Percentiles rank a stretch among this genome's conserved stretches.
These are phyloP conservation scores for Chaetothyriales sp. DNA, from an alignment of 2,329 filamentous ascomycete genomes.

Conservation along the genomic window DNA sequence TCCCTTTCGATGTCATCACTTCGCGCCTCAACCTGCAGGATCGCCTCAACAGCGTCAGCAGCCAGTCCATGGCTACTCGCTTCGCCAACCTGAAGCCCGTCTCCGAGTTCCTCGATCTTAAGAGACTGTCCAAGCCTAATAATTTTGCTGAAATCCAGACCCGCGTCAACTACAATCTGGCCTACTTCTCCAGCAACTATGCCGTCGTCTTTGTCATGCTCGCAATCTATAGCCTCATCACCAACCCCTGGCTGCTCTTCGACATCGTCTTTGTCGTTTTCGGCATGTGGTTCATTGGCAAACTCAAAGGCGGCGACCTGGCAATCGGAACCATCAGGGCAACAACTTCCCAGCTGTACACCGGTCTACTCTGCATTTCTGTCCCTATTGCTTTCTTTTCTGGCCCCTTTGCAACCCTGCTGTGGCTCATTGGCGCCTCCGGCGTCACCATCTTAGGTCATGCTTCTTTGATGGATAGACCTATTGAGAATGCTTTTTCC, in stretches of 20 bases:
- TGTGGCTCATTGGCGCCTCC: slow-evolving; percentile 93
- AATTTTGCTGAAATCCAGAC: slow-evolving; percentile 86
- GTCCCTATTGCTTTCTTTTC: slow-evolving; percentile 76
- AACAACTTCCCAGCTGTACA: slow-evolving; percentile 89
- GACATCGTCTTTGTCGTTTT: slow-evolving; percentile 77
- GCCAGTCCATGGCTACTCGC: slow-evolving; percentile 62
- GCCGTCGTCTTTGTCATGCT: slow-evolving; percentile 86
- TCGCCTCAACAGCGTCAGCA: slow-evolving; percentile 70
- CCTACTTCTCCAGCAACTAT: slow-evolving; percentile 98
- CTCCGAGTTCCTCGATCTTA: slow-evolving; percentile 89
- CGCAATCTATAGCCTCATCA: slow-evolving; percentile 85
- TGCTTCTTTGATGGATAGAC: slow-evolving; percentile 92
- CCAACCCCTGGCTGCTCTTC: slow-evolving; percentile 74
- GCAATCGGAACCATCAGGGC: slow-evolving; percentile 71
- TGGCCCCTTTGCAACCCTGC: slow-evolving; percentile 67
- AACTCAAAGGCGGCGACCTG: slow-evolving; percentile 76
- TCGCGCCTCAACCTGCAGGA: slow-evolving; percentile 76
- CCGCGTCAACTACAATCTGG: slow-evolving; percentile 90
- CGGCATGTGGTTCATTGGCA: slow-evolving; percentile 84
- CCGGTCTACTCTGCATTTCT: slow-evolving; percentile 65
- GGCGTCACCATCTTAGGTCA: slow-evolving; percentile 91
- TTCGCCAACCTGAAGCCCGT: slow-evolving; percentile 88
- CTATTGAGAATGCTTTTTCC: slow-evolving; percentile 99
- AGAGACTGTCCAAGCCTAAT: slow-evolving; percentile 84
- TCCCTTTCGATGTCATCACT: slow-evolving; percentile 81